Percentiles rank a stretch among this genome's conserved stretches.
These are phyloP conservation scores for Geranomyces michiganensis DNA, from an alignment of 192 early-diverging fungal species.

Conservation along the genomic window DNA sequence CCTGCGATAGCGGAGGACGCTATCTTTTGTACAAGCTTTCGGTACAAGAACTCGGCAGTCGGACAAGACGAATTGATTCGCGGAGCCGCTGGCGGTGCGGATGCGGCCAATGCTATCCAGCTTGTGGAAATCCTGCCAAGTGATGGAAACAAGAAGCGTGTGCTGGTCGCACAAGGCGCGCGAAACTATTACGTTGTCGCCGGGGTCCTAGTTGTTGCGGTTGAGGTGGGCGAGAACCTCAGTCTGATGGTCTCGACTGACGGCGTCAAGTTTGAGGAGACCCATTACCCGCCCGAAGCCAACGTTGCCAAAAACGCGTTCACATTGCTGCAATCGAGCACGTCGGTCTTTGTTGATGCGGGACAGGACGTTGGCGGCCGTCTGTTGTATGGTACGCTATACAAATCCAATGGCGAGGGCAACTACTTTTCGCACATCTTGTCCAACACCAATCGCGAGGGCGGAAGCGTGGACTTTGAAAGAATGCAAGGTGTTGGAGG, in stretches of 20 bases:
- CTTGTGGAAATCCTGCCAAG: conserved; percentile 66
- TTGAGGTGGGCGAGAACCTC: conserved; percentile 55
- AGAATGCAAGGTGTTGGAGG: conserved; percentile 86
- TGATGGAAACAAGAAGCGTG: conserved; percentile 39
- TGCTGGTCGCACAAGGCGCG: conserved; percentile 69
- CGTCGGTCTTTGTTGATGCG: conserved; percentile 55
- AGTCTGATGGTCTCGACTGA: conserved; percentile 75
- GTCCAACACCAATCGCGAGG: conserved; percentile 79
- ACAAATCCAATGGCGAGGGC: conserved; percentile 88
- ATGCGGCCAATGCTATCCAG: conserved; percentile 68
- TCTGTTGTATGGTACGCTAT: conserved; percentile 79
- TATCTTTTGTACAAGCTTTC: conserved; percentile 74
- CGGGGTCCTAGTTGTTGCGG: conserved; percentile 79
- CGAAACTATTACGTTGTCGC: conserved; percentile 79
- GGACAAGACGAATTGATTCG: conserved; percentile 55
- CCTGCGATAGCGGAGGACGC: conserved; percentile 61
- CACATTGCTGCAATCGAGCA: conserved; percentile 83
- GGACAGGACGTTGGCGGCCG: conserved; percentile 38
- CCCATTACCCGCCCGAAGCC: conserved; percentile 83
- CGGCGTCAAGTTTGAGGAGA: conserved; percentile 69
- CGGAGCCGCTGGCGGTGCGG: conserved; percentile 37
- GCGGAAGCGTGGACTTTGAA: conserved; percentile 85
- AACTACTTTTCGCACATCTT: conserved; percentile 76
- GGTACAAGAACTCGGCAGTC: conserved; percentile 63
- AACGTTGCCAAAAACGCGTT: conserved; percentile 74